Percentiles rank a stretch among this genome's conserved stretches.
These are phyloP conservation scores for Trichoderma asperelloides DNA, from an alignment of 495 filamentous ascomycete species.

Conservation along the genomic window DNA sequence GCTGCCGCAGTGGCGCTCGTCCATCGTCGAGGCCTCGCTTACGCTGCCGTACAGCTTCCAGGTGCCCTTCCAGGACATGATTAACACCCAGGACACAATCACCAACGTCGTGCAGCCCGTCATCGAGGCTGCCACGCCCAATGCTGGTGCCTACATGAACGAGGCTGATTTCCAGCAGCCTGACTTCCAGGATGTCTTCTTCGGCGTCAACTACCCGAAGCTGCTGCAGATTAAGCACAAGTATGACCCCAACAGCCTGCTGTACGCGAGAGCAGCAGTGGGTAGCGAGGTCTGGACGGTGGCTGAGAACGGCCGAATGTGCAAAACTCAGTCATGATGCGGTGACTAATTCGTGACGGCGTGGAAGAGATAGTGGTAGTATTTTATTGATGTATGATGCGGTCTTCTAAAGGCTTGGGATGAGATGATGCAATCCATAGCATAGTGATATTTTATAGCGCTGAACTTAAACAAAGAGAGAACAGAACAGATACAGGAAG, in stretches of 20 bases:
- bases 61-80: conserved; percentile 23
- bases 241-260: conserved; percentile 37
- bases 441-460: too few species aligned
- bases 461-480: too few species aligned
- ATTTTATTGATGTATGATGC: background rate
- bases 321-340: background rate
- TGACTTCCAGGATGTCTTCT: conserved; percentile 24
- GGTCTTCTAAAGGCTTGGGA: too few species aligned
- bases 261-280: conserved; percentile 20
- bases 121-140: conserved; percentile 27
- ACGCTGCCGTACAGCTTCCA: conserved; percentile 15
- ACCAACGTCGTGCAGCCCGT: conserved; percentile 38
- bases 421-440: too few species aligned
- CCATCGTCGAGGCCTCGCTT: conserved; percentile 10
- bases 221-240: conserved; percentile 39
- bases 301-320: conserved; percentile 11
- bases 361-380: too few species aligned
- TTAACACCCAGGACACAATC: conserved; percentile 36
- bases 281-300: conserved; percentile 12
- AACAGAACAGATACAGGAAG: background rate
- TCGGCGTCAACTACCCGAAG: conserved; percentile 32
- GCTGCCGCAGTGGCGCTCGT: conserved; percentile 47
- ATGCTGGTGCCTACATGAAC: conserved; percentile 33
- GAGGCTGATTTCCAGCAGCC: conserved; percentile 37
- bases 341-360: background rate